A percentile compares a stretch with the other conserved stretches of the same genome.
Evolutionary conservation across 2,329 filamentous ascomycete genomes (phyloP).

Genomic region (Triangularia setosa): DNA sequence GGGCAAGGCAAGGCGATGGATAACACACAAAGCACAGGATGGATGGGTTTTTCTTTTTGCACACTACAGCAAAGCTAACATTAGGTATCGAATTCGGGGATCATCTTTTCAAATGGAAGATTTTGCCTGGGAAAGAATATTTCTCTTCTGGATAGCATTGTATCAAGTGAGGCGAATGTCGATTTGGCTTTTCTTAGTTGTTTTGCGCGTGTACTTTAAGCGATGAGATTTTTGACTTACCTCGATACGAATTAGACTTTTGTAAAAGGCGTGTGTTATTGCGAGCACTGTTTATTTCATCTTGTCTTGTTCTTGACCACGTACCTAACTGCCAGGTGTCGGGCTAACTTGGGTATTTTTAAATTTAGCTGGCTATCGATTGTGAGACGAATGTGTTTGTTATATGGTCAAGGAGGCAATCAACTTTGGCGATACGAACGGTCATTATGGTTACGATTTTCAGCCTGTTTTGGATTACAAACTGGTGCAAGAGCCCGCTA

Average conservation of each 20-base stretch:
- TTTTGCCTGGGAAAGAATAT: too few species aligned
- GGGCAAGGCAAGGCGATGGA: not conserved
- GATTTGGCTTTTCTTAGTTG: not conserved
- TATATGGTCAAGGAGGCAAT: not conserved
- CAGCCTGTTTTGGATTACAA: not conserved
- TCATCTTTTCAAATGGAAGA: not conserved
- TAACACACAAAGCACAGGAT: not conserved
- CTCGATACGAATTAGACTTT: too few species aligned
- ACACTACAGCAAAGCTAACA: not conserved
- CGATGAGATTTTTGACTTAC: not conserved
- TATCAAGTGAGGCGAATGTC: not conserved
- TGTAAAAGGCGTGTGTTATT: not conserved
- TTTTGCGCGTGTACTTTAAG: not conserved
- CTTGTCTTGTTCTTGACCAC: too few species aligned
- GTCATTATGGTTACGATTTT: not conserved
- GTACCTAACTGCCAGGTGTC: too few species aligned
- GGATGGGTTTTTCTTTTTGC: not conserved
- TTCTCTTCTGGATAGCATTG: not conserved
- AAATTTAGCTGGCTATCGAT: not conserved
- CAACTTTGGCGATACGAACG: not conserved
- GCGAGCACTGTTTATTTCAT: too few species aligned
- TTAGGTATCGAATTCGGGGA: not conserved
- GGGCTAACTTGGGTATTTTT: not conserved
- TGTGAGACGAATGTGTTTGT: not conserved
- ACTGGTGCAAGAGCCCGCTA: not conserved